phyloP scores from a whole-genome alignment of 2,329 filamentous ascomycete species.

The Nigrograna mackinnonii region DNA sequence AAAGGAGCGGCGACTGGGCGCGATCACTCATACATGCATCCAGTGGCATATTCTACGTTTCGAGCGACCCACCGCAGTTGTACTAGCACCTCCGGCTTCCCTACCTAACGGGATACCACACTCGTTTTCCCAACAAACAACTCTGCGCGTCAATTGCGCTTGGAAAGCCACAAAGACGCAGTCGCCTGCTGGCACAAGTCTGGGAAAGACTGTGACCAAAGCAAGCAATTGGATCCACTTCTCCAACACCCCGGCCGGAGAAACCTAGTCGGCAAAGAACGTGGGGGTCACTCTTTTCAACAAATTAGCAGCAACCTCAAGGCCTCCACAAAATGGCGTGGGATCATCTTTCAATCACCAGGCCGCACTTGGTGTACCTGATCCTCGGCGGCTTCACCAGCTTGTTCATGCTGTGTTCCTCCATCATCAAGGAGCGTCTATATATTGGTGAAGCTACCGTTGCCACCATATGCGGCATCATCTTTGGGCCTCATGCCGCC shows the following conservation, averaged over 20 bases:
- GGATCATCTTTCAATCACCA: conserved; percentile 83
- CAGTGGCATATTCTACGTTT: conserved; percentile 21
- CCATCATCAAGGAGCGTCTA: conserved; percentile 95
- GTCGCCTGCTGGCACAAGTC: no score
- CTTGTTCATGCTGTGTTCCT: conserved; percentile 97
- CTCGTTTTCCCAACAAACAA: conserved; percentile 4
- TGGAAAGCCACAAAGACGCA: no score
- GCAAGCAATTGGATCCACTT: neutral
- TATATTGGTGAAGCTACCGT: conserved; percentile 99
- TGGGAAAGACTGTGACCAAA: no score
- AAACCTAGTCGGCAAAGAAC: no score
- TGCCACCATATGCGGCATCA: conserved; percentile 83
- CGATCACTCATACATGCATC: conserved; percentile 51
- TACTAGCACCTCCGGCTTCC: conserved; percentile 23
- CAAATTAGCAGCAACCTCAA: no score
- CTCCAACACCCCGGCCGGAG: no score
- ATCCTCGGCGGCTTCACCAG: conserved; percentile 97
- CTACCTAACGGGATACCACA: conserved; percentile 22
- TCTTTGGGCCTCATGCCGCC: conserved; percentile 84
- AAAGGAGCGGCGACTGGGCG: conserved; percentile 55
- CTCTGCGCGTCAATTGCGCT: no score
- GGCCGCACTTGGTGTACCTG: conserved; percentile 96
- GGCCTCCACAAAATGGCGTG: conserved; percentile 67
- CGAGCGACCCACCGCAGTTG: conserved; percentile 16
- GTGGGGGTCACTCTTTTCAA: conserved; percentile 8